A percentile compares a stretch with the other conserved stretches of the same genome.
Evolutionary conservation across 805 yeast species (phyloP).

Genomic region (Yarrowia osloensis): DNA sequence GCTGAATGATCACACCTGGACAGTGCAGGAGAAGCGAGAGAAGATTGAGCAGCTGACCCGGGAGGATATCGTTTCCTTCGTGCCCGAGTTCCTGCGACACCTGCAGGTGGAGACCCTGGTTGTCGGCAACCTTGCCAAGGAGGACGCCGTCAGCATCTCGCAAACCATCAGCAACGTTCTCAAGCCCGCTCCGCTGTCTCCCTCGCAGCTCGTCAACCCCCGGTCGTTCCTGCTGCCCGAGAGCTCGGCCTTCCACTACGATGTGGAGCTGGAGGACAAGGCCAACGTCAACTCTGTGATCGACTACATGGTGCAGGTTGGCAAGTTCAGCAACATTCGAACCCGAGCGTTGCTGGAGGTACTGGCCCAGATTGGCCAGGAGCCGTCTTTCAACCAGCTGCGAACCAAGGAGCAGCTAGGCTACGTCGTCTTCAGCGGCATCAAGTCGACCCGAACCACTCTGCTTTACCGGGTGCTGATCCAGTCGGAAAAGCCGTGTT

Average conservation of each 20-base stretch:
- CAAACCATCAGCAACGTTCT: slow-evolving; percentile 48
- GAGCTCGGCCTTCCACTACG: slow-evolving; percentile 36
- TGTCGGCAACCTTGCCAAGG: slow-evolving; percentile 67
- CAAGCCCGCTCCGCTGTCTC: slow-evolving; percentile 46
- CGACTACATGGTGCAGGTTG: slow-evolving; percentile 73
- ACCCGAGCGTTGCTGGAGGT: slow-evolving; percentile 59
- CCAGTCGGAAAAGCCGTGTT: slow-evolving; percentile 79
- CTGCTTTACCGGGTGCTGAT: slow-evolving; percentile 72
- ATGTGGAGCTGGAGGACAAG: slow-evolving; percentile 53
- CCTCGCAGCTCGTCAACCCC: slow-evolving; percentile 49
- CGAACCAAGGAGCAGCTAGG: slow-evolving; percentile 96
- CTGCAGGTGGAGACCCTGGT: slow-evolving; percentile 70
- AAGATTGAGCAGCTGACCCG: slow-evolving; percentile 51
- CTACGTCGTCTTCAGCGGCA: slow-evolving; percentile 84
- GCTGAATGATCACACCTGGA: slow-evolving; percentile 72
- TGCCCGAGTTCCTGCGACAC: slow-evolving; percentile 57
- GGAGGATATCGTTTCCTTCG: slow-evolving; percentile 54
- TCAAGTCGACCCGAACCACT: slow-evolving; percentile 66
- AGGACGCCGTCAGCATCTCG: slow-evolving; percentile 56
- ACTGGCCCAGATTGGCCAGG: slow-evolving; percentile 70
- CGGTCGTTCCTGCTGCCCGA: slow-evolving; percentile 46
- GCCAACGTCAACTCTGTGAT: slow-evolving; percentile 81
- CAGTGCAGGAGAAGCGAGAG: slow-evolving; percentile 59
- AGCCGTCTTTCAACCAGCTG: slow-evolving; percentile 85
- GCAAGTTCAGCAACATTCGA: slow-evolving; percentile 50